Base-by-base conservation (phyloP, 2,329 filamentous ascomycete genomes). In the Microcyclosporella mali region DNA sequence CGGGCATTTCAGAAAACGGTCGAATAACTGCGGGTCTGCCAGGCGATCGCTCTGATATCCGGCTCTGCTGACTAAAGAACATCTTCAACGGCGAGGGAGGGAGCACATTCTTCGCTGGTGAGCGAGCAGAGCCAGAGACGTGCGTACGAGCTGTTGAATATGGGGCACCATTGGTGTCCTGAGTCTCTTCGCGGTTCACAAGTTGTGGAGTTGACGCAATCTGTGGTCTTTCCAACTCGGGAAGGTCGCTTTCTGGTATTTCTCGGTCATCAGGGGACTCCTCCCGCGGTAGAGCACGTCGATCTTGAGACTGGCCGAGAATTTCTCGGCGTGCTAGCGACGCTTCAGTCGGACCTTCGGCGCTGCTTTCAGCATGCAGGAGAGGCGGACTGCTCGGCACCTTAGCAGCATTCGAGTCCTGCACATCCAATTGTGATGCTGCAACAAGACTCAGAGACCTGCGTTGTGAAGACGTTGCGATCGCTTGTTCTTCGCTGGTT, bases 71-170 rank as follows among this genome's bases (percentile, higher is more conserved):
- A 27, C 49, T 56, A 19, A 48, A 40, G 19, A 47, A 37, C 3
- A 18, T 38, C 28, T 51, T 60, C 9, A 39, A 37, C 17, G 53
- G 45, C 16, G 53, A 53, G n/a, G 45, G 50, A 7, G 43, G 43
- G 8, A 44, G 37, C 25, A 34, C 40, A 7, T 33, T 15, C 52
- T 59, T 45, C 15, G 30, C 37, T 2, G 58, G 55, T n/a, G 56
- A 57, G 12, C 44, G 47, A 15, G 44, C 46, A 18, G 48, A 61
- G 6, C 45, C 49, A 12, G 60, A 59, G 6, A 63, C 53, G 33
- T 69, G 61, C 32, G 69, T 66, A 35, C 57, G 60, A 14, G 67
- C 68, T n/a, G 67, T 64, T 3, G 59, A 59, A 42, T 53, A 63
- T 1, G 52, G 50, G 8, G 43, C 45, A n/a, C 40, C 44, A 29